These are phyloP conservation scores for Plectosphaerella cucumerina DNA, from an alignment of 2,329 filamentous ascomycete species.

Conservation along the genomic window DNA sequence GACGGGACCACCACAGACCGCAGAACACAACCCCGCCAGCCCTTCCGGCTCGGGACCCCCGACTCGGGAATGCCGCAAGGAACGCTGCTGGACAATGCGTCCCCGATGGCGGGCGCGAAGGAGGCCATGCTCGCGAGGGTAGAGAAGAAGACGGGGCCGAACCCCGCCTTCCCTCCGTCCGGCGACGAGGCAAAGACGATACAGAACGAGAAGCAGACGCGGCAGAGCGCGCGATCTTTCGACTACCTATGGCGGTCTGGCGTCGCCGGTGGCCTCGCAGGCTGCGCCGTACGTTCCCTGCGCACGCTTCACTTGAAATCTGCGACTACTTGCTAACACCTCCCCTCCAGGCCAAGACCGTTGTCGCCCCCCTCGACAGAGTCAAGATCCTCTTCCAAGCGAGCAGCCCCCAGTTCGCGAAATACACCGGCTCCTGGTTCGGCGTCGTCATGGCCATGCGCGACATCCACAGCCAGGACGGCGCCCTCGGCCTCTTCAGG, in stretches of 20 bases:
- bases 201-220: conserved; percentile 38
- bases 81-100: conserved; percentile 46
- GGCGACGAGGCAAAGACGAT: conserved; percentile 38
- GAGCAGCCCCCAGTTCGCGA: conserved; percentile 87
- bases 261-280: conserved; percentile 83
- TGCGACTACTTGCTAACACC: conserved; percentile 7
- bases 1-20: not conserved
- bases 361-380: conserved; percentile 91
- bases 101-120: conserved; percentile 48
- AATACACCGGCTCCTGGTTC: conserved; percentile 86
- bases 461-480: conserved; percentile 76
- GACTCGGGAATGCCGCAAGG: not conserved
- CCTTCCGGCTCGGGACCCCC: not conserved
- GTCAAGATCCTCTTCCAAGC: conserved; percentile 99
- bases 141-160: conserved; percentile 20
- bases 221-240: conserved; percentile 58
- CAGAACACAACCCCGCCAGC: not conserved
- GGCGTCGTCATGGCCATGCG: conserved; percentile 78
- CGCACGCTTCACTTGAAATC: not conserved
- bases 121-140: conserved; percentile 14
- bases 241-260: conserved; percentile 84
- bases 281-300: conserved; percentile 70
- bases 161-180: conserved; percentile 40
- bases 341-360: conserved; percentile 75
- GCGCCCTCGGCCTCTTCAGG: conserved; percentile 74